phyloP scores from a whole-genome alignment of 495 filamentous ascomycete genomes.

The Penicillium robsamsonii region DNA sequence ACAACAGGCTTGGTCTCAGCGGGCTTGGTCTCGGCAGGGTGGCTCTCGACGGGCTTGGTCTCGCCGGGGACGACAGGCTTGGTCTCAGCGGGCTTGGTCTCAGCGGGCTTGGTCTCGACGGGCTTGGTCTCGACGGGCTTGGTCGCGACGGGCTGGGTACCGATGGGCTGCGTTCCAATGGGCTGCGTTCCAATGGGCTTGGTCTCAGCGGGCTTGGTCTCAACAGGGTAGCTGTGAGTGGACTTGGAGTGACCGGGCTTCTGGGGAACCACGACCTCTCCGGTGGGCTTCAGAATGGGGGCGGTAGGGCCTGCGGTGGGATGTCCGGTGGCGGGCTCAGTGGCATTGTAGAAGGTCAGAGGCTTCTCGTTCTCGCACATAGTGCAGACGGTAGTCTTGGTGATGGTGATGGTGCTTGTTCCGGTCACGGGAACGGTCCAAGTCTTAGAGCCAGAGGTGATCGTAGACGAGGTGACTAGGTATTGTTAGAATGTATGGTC shows the following conservation, averaged over 20 bases:
- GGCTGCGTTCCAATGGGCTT: slow-evolving; percentile 4
- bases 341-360: slow-evolving; percentile 31
- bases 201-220: slow-evolving; percentile 6
- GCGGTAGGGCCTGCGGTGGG: slow-evolving; percentile 10
- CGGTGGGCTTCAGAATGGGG: slow-evolving; percentile 4
- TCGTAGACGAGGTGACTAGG: slow-evolving; percentile 31
- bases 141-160: too few species aligned
- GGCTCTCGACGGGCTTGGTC: slow-evolving; percentile 1
- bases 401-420: slow-evolving; percentile 40
- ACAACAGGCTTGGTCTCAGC: slow-evolving; percentile 4
- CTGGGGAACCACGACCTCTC: slow-evolving; percentile 5
- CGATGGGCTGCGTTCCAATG: too few species aligned
- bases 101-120: background rate
- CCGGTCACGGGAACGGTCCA: slow-evolving; percentile 34
- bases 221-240: slow-evolving; percentile 2
- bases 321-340: slow-evolving; percentile 11
- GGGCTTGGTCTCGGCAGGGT: background rate
- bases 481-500: slow-evolving; percentile 16
- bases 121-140: slow-evolving; percentile 13
- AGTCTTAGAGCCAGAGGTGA: slow-evolving; percentile 35
- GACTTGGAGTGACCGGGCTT: background rate
- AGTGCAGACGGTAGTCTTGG: slow-evolving; percentile 32
- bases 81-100: too few species aligned
- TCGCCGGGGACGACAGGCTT: background rate
- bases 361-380: slow-evolving; percentile 25